Conservation (phyloP, 805 yeast genomes). For the Nakazawaea wickerhamii region DNA sequence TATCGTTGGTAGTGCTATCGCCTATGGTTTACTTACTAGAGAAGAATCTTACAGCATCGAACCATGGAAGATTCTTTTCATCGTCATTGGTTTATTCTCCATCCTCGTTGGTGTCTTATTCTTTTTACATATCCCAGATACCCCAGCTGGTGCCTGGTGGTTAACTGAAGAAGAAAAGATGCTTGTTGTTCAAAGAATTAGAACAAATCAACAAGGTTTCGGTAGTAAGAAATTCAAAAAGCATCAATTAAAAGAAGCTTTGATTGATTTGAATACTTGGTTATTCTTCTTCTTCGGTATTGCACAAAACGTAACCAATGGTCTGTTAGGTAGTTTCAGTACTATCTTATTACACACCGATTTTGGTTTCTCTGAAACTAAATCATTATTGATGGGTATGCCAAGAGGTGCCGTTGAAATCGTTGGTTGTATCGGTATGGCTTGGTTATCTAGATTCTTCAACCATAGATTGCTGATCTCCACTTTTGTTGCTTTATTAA, state of each 20-base stretch:
- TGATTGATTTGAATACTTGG: constrained; percentile 46
- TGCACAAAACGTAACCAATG: constrained; percentile 46
- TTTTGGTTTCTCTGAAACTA: constrained; percentile 19
- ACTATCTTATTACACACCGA: constrained; percentile 34
- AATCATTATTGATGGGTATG: constrained; percentile 29
- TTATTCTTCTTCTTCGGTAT: constrained; percentile 37
- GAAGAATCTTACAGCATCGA: constrained; percentile 30
- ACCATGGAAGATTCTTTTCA: constrained; percentile 57
- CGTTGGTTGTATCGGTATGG: constrained; percentile 18
- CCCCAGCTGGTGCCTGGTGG: constrained; percentile 31
- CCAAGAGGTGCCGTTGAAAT: constrained; percentile 34
- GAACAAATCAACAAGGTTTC: constrained; percentile 51
- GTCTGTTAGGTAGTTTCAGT: constrained; percentile 46
- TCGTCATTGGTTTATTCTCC: constrained; percentile 57
- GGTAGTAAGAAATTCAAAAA: constrained; percentile 50
- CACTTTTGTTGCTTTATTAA: constrained; percentile 19
- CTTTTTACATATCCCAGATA: constrained; percentile 38
- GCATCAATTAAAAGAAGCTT: constrained; percentile 48
- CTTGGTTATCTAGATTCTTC: constrained; percentile 19
- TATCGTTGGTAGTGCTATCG: constrained; percentile 41
- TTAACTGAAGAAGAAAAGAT: constrained; percentile 36
- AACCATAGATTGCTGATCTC: constrained; percentile 29
- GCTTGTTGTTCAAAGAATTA: constrained; percentile 46
- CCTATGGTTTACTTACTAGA: constrained; percentile 43
- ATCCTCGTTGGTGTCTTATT: constrained; percentile 43